Base-by-base conservation (phyloP, 2,329 filamentous ascomycete genomes). In the Chaetoscypha palmicola region DNA sequence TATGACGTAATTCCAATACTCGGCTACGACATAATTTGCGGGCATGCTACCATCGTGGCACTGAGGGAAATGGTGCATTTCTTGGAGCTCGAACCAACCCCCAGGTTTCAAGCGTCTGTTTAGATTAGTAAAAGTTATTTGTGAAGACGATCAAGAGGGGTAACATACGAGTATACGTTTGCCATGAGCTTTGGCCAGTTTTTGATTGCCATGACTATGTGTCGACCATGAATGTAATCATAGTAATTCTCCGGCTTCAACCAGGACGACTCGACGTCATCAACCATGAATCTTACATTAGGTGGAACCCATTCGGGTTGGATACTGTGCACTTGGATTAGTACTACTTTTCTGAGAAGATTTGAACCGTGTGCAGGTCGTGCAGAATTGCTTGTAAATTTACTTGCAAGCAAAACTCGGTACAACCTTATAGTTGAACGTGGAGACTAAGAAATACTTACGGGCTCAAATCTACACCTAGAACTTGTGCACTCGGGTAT, bases 241-340 rank as follows among this genome's bases (percentile, higher is more conserved):
- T 79, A 81, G 40, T 72, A 67, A 47, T 76, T 69, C 3, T 59
- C 55, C 4, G 71, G 70, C 48, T 76, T 69, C 12, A 77, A 58
- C 67, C 67, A 69, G 16, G 60, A 54, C n/a, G 73, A 68, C 56
- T 79, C 76, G 26, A 76, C 73, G 56, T 85, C 79, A 56, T 85
- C 80, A 26, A 84, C 72, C 44, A 80, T 69, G 53, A 84, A 84
- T 45, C 73, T 70, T 46, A 79, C 75, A 53, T 84, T 84, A 21
- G 69, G 66, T 1, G 78, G 77, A 3, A 81, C 71, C 63, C 71
- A 73, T 21, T 66, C 66, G 2, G 75, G 74, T 55, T 80, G 76
- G 31, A 79, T 77, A 1, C 39, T 41, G 16, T 5, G 11, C n/a
- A n/a, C 10, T 9, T 5, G 5, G 14, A 16, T 31, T 21, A 16